A percentile compares a stretch with the other conserved stretches of the same genome.
Conservation (phyloP, 495 filamentous ascomycete genomes). For the Aspergillus haitiensis region DNA sequence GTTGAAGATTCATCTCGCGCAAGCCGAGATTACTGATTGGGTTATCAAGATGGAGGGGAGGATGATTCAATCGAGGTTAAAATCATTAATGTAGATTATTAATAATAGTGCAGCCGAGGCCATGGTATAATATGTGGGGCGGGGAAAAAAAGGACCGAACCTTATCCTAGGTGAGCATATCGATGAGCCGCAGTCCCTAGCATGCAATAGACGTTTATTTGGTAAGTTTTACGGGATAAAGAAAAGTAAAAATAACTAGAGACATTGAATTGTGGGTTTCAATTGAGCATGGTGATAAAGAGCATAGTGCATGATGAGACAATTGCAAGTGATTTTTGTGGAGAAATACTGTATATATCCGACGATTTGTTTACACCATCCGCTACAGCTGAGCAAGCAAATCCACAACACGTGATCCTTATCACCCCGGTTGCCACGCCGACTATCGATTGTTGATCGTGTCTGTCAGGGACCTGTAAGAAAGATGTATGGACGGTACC, state of each 20-base stretch:
- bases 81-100: background rate
- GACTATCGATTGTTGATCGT: background rate
- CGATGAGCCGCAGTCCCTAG: no score
- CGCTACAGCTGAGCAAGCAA: background rate
- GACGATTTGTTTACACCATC: background rate
- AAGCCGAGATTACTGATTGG: background rate
- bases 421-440: background rate
- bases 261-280: no score
- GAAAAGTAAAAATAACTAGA: no score
- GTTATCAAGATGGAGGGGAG: background rate
- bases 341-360: background rate
- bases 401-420: background rate
- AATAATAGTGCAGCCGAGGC: background rate
- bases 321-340: background rate
- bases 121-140: background rate
- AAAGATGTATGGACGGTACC: background rate
- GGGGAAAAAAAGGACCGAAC: background rate
- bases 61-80: background rate
- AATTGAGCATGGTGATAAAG: no score
- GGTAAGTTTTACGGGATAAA: no score
- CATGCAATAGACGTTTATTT: no score
- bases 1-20: slow-evolving; percentile 32
- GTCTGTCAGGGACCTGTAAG: background rate
- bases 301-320: no score
- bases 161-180: background rate